Base-by-base conservation (phyloP, 306 rosid genomes). In the Oxytropis ochrocephala region DNA sequence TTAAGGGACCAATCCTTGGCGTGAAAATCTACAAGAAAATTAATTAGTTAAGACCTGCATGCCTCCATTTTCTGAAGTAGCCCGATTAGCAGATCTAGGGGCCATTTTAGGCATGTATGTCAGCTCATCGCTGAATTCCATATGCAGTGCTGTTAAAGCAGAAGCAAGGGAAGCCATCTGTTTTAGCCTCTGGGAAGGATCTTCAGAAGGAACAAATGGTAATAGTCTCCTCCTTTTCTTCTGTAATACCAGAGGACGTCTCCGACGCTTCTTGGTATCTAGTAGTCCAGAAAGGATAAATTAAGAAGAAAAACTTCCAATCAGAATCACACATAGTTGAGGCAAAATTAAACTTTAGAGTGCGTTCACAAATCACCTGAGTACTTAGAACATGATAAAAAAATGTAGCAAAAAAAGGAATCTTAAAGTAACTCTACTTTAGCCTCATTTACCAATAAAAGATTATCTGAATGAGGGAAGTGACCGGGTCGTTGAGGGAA, bases 111-210 rank as follows among this genome's bases (percentile, higher is more conserved):
- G 79, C 59, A 56, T 4, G 72, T 91, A 91, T 30, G 89, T 84
- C 55, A 91, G 86, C n/a, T 83, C 80, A 72, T 91, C 88, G 64
- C 87, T 77, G 81, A 88, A 91, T 70, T 91, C 78, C 80, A 91
- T 83, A 38, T 69, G 64, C 69, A 81, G 73, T 71, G 87, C 79
- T 35, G 80, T 79, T 76, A 91, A 85, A 39, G 97, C 95, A 7
- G 86, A 47, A 72, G 95, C 97, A 73, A 91, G 95, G 8, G 92
- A 91, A 76, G 86, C 81, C 97, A 91, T 86, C 77, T 91, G 97
- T 72, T 88, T 83, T 70, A 88, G 48, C 75, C 95, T 88, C 68
- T 59, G 82, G 65, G 65, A 72, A 62, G 80, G 81, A 83, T 88
- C 88, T 63, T 85, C 82, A 11, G 89, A 50, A 62, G 97, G 92